A percentile compares a stretch with the other conserved stretches of the same genome.
Conservation (phyloP, 306 rosid species). For the Malus sieversii region DNA sequence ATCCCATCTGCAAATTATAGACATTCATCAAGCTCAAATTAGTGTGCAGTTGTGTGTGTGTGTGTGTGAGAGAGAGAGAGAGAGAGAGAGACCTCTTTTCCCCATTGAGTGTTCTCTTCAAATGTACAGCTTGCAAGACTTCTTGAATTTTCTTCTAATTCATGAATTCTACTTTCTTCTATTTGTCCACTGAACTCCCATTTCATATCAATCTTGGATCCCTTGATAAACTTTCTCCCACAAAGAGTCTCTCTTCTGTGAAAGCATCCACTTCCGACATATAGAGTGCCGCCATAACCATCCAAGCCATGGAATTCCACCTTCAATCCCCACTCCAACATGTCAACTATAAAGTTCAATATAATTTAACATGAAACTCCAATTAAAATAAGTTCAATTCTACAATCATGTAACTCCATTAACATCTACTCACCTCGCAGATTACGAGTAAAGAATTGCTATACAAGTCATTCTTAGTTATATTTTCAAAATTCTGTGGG, state of each 20-base stretch:
- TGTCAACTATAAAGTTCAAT: not conserved
- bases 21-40: not conserved
- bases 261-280: constrained; percentile 70
- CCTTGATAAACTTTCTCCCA: constrained; percentile 44
- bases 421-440: constrained; percentile 25
- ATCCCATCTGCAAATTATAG: constrained; percentile 48
- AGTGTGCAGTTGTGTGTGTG: not conserved
- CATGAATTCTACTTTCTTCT: constrained; percentile 12
- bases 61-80: too few relatives aligned
- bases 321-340: constrained; percentile 19
- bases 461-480: constrained; percentile 60
- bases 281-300: constrained; percentile 61
- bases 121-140: constrained; percentile 52
- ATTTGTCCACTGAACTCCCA: constrained; percentile 5
- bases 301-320: constrained; percentile 57
- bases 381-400: too few relatives aligned
- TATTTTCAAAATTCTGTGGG: constrained; percentile 49
- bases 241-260: constrained; percentile 61
- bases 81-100: constrained; percentile 44
- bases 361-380: not conserved
- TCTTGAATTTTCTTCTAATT: constrained; percentile 45
- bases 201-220: constrained; percentile 27
- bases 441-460: constrained; percentile 12
- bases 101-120: constrained; percentile 77
- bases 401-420: too few relatives aligned